These are phyloP conservation scores for Daldinia childiae DNA, from an alignment of 495 filamentous ascomycete species.

Conservation along the genomic window DNA sequence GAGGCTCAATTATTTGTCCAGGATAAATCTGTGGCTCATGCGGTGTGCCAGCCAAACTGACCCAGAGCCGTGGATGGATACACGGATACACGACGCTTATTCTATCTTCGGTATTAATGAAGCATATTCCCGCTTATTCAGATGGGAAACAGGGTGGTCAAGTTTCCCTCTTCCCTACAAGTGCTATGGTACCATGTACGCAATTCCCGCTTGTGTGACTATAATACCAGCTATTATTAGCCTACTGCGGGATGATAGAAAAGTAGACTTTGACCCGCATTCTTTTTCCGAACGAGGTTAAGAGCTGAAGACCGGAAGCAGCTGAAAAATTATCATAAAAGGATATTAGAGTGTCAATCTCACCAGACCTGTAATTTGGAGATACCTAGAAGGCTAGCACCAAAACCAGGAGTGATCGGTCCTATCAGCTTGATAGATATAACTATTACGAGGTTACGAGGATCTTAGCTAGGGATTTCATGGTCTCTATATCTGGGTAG, in stretches of 20 bases:
- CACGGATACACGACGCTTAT: conserved; percentile 31
- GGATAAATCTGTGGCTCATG: conserved; percentile 42
- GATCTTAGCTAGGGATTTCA: neutral
- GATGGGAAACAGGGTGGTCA: neutral
- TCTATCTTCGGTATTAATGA: conserved; percentile 31
- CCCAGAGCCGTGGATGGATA: conserved; percentile 45
- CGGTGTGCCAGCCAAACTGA: conserved; percentile 45
- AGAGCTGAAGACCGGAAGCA: conserved; percentile 4
- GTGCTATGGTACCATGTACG: neutral
- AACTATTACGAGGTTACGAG: neutral
- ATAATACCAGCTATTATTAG: neutral
- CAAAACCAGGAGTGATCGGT: conserved; percentile 4
- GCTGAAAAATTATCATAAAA: conserved; percentile 34
- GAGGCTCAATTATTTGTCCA: conserved; percentile 35
- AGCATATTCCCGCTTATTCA: conserved; percentile 33
- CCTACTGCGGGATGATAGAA: conserved; percentile 4
- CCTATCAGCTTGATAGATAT: conserved; percentile 21
- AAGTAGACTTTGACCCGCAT: conserved; percentile 6
- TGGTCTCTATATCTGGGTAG: no score
- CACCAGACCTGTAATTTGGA: conserved; percentile 11
- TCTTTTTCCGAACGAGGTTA: conserved; percentile 33
- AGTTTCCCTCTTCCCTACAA: neutral
- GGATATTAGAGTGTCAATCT: conserved; percentile 22
- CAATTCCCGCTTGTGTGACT: conserved; percentile 19
- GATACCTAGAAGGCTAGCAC: conserved; percentile 13